Evolutionary conservation across 75 land plant genomes (phyloP).

Genomic region (Pseudotsuga menziesii): DNA sequence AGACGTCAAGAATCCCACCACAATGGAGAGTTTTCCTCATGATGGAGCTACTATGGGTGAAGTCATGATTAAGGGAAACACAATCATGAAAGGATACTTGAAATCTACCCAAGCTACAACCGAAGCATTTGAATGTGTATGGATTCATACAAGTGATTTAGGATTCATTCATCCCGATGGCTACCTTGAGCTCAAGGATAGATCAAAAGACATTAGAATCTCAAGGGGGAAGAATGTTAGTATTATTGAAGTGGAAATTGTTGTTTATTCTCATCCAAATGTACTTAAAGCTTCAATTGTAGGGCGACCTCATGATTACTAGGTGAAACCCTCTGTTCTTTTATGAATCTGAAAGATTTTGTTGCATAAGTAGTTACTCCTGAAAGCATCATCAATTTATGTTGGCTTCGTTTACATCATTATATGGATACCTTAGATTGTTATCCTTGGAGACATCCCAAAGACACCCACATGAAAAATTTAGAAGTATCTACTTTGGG

Average conservation of each 20-base stretch:
- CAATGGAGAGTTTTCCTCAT: conserved; percentile 39
- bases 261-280: conserved; percentile 54
- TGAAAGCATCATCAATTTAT: conserved; percentile 42
- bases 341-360: conserved; percentile 44
- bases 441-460: conserved; percentile 57
- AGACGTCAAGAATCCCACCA: conserved; percentile 52
- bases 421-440: conserved; percentile 71
- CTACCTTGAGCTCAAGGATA: conserved; percentile 62
- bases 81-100: conserved; percentile 68
- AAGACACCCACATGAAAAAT: conserved; percentile 84
- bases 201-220: conserved; percentile 80
- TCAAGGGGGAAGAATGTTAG: conserved; percentile 78
- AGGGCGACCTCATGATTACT: conserved; percentile 69
- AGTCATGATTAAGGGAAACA: conserved; percentile 51
- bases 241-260: conserved; percentile 77
- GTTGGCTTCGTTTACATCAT: conserved; percentile 44
- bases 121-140: conserved; percentile 42
- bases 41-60: conserved; percentile 66
- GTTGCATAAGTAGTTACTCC: conserved; percentile 9
- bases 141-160: conserved; percentile 84
- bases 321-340: conserved; percentile 92
- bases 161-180: conserved; percentile 79
- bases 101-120: conserved; percentile 52
- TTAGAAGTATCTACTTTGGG: conserved; percentile 67
- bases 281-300: conserved; percentile 79